Conservation (phyloP, 805 yeast genomes). For the Metschnikowia cubensis region DNA sequence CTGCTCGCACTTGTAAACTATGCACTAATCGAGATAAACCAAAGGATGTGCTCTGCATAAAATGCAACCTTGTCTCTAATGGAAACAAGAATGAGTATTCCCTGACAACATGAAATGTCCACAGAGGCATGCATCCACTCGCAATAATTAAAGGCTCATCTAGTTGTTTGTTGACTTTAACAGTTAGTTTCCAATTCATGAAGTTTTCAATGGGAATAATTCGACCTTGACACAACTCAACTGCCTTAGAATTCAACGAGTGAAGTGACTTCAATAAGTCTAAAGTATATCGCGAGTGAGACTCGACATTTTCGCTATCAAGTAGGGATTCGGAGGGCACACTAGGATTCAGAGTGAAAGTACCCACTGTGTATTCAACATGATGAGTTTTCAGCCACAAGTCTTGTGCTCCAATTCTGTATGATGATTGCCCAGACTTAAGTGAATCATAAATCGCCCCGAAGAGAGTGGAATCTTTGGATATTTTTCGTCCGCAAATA, state of each 20-base stretch:
- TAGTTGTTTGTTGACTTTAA: constrained; percentile 78
- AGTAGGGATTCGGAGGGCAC: neutral
- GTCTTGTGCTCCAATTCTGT: constrained; percentile 39
- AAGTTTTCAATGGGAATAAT: constrained; percentile 35
- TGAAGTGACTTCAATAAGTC: constrained; percentile 47
- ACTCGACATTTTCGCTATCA: constrained; percentile 24
- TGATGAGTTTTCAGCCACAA: constrained; percentile 61
- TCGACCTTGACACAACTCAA: constrained; percentile 14
- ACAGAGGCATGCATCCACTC: constrained; percentile 78
- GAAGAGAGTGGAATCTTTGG: constrained; percentile 66
- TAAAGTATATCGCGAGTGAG: constrained; percentile 38
- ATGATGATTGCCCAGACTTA: constrained; percentile 34
- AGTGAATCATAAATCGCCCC: constrained; percentile 63
- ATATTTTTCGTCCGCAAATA: constrained; percentile 53
- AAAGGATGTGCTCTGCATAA: constrained; percentile 82
- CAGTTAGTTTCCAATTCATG: constrained; percentile 75
- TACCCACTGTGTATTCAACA: constrained; percentile 35
- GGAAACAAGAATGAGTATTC: constrained; percentile 82
- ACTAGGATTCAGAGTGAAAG: neutral
- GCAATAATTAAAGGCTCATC: constrained; percentile 89
- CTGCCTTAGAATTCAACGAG: constrained; percentile 28
- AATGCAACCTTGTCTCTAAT: constrained; percentile 69
- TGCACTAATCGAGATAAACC: constrained; percentile 83
- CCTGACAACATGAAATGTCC: constrained; percentile 75
- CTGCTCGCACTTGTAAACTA: constrained; percentile 54